Percentiles rank a stretch among this genome's conserved stretches.
Conservation (phyloP, 75 land plant species). For the Sequoiadendron giganteum region DNA sequence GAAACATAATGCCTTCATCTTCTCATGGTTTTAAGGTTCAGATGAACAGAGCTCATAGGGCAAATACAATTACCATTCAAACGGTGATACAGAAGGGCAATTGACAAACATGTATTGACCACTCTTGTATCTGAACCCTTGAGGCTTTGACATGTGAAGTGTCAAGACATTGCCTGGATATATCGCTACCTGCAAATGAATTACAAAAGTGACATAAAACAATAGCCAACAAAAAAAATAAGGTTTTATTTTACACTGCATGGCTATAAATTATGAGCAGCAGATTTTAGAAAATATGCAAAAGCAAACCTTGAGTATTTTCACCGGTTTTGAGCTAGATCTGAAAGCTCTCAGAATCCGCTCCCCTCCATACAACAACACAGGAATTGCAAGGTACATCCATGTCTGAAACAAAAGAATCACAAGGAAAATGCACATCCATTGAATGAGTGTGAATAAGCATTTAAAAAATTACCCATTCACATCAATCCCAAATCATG, state of each 20-base stretch:
- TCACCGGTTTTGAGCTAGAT: slow-evolving; percentile 42
- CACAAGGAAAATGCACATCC: neutral
- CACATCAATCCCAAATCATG: slow-evolving; percentile 9
- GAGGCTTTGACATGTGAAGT: slow-evolving; percentile 37
- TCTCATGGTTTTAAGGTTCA: neutral
- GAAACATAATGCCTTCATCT: neutral
- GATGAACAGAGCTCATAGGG: neutral
- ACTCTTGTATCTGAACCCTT: slow-evolving; percentile 36
- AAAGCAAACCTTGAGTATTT: slow-evolving; percentile 51
- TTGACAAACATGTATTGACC: slow-evolving; percentile 36
- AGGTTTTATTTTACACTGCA: neutral
- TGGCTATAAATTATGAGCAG: neutral
- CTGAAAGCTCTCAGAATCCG: slow-evolving; percentile 43
- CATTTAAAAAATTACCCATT: neutral
- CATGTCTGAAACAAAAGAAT: slow-evolving; percentile 55
- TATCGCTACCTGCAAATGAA: slow-evolving; percentile 34
- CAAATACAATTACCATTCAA: slow-evolving; percentile 24
- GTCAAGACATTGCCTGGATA: slow-evolving; percentile 56
- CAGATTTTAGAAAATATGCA: neutral
- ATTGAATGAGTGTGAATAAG: neutral
- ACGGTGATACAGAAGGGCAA: slow-evolving; percentile 22
- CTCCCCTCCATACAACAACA: slow-evolving; percentile 64
- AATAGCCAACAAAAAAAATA: neutral
- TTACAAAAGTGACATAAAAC: neutral
- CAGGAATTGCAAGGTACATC: slow-evolving; percentile 76